phyloP scores from a whole-genome alignment of 208 protist genomes.

The Trypanosoma boissoni region DNA sequence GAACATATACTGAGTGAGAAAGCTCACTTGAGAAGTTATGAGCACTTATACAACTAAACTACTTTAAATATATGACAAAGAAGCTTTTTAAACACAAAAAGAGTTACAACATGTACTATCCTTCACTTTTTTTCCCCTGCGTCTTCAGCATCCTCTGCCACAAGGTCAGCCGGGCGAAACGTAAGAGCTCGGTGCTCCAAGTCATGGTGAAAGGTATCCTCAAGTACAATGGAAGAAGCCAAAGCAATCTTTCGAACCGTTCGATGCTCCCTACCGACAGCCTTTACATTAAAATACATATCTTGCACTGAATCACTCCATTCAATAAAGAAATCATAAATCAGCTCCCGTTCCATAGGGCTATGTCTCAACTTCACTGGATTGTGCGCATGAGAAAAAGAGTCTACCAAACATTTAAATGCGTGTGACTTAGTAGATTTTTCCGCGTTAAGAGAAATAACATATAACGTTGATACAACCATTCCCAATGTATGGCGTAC shows the following conservation, averaged over 20 bases:
- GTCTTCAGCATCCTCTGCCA: background rate
- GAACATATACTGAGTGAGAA: background rate
- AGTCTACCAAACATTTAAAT: conserved; percentile 60
- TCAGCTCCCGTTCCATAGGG: conserved; percentile 65
- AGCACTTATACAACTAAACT: no score
- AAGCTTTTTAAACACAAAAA: no score
- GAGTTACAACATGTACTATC: background rate
- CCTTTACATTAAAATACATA: conserved; percentile 72
- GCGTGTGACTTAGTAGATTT: conserved; percentile 44
- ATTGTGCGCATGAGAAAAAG: conserved; percentile 76
- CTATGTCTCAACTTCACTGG: conserved; percentile 66
- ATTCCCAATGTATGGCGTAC: conserved; percentile 76
- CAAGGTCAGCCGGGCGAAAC: conserved; percentile 7
- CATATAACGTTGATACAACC: conserved; percentile 63
- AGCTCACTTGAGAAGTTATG: background rate
- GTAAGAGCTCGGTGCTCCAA: conserved; percentile 11
- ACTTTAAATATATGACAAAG: no score
- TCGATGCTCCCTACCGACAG: conserved; percentile 38
- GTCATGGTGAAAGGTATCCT: conserved; percentile 19
- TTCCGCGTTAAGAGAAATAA: conserved; percentile 45
- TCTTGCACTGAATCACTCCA: conserved; percentile 60
- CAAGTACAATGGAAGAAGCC: conserved; percentile 52
- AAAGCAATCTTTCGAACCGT: conserved; percentile 65
- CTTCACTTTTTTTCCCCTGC: background rate
- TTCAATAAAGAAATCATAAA: conserved; percentile 68